phyloP scores from a whole-genome alignment of 805 yeast species.

The Metschnikowia lochheadii region DNA sequence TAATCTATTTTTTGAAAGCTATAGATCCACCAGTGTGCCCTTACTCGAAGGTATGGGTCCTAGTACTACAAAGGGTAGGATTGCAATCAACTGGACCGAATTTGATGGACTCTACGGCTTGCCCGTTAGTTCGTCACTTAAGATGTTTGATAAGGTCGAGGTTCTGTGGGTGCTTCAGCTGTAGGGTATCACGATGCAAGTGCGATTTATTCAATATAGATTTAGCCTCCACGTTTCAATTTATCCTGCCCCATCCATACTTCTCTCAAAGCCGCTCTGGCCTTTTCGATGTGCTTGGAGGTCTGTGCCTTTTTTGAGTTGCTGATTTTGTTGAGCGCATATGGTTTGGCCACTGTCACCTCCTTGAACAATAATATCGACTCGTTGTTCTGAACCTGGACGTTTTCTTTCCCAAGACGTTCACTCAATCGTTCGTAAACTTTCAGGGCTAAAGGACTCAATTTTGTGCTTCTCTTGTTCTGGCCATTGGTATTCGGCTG shows the following conservation, averaged over 20 bases:
- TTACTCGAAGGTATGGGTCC: conserved; percentile 6
- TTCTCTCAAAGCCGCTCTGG: conserved; percentile 23
- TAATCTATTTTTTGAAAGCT: conserved; percentile 24
- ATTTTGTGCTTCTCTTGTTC: conserved; percentile 5
- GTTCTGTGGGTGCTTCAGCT: conserved; percentile 32
- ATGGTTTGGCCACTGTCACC: conserved; percentile 38
- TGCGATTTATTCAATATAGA: background rate
- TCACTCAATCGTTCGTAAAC: conserved; percentile 46
- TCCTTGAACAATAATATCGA: conserved; percentile 39
- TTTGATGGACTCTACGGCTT: conserved; percentile 71
- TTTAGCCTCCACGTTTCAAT: conserved; percentile 26
- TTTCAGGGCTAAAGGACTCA: conserved; percentile 13
- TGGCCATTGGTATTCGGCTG: background rate
- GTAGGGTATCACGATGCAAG: conserved; percentile 1
- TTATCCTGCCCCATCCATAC: conserved; percentile 27
- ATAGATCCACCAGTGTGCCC: conserved; percentile 6
- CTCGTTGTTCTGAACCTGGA: conserved; percentile 37
- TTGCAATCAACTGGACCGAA: conserved; percentile 29
- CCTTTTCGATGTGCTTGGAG: conserved; percentile 20
- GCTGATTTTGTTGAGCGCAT: conserved; percentile 27
- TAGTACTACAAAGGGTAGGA: background rate
- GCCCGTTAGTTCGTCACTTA: conserved; percentile 43
- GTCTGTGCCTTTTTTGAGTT: conserved; percentile 19
- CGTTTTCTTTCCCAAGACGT: conserved; percentile 31
- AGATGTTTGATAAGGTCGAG: conserved; percentile 48